phyloP scores from a whole-genome alignment of 768 basidiomycete genomes.

The Hypsizygus marmoreus region DNA sequence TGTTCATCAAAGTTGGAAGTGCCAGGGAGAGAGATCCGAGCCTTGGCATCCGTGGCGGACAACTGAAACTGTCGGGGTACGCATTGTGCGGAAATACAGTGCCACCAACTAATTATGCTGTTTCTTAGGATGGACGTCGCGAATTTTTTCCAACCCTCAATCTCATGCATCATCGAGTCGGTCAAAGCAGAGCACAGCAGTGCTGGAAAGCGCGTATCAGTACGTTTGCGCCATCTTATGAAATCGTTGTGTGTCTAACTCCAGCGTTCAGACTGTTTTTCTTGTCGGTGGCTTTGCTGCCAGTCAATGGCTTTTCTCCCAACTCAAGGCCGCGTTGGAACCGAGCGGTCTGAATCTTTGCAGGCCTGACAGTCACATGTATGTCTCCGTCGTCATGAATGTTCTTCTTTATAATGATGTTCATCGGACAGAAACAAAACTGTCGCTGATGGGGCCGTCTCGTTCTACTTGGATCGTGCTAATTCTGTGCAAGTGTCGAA shows the following conservation, averaged over 20 bases:
- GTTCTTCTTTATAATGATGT: neutral
- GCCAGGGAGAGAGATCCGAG: constrained; percentile 35
- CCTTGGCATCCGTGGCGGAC: constrained; percentile 39
- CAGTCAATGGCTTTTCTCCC: constrained; percentile 42
- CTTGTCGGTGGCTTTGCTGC: constrained; percentile 52
- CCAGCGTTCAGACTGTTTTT: constrained; percentile 21
- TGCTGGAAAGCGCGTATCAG: constrained; percentile 16
- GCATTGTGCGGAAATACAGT: constrained; percentile 6
- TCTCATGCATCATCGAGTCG: constrained; percentile 17
- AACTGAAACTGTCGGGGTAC: constrained; percentile 36
- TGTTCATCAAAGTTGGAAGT: constrained; percentile 43
- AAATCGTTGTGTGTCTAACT: neutral
- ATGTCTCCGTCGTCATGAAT: constrained; percentile 20
- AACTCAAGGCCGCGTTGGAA: constrained; percentile 33
- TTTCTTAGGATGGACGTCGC: constrained; percentile 18
- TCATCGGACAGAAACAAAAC: constrained; percentile 28
- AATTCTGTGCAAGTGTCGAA: constrained; percentile 28
- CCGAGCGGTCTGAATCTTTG: constrained; percentile 31
- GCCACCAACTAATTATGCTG: neutral
- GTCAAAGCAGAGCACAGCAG: constrained; percentile 6
- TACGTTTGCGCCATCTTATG: constrained; percentile 2
- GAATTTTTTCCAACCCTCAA: constrained; percentile 22
- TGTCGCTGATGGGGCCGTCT: constrained; percentile 32
- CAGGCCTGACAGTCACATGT: constrained; percentile 46
- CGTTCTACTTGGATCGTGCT: constrained; percentile 28